phyloP scores from a whole-genome alignment of 805 yeast species.

The Middelhovenomyces tepae region DNA sequence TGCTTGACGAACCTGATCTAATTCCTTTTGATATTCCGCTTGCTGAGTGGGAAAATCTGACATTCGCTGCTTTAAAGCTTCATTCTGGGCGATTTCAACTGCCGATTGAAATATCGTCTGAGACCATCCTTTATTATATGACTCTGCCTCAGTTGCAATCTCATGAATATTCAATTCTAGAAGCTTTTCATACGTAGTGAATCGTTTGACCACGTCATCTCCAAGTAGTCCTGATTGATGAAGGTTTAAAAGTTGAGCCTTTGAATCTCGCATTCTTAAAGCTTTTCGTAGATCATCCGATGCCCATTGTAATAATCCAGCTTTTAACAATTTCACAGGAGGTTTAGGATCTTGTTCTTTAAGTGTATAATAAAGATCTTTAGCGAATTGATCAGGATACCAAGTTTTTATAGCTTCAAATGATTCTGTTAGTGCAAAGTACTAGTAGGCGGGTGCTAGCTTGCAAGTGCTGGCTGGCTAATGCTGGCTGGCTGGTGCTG shows the following conservation, averaged over 20 bases:
- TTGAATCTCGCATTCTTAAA: constrained; percentile 70
- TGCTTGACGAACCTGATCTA: constrained; percentile 10
- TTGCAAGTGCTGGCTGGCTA: constrained; percentile 7
- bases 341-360: constrained; percentile 49
- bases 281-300: constrained; percentile 82
- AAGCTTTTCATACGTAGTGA: constrained; percentile 63
- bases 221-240: constrained; percentile 89
- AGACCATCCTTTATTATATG: constrained; percentile 71
- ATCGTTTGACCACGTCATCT: constrained; percentile 78
- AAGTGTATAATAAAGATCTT: constrained; percentile 54
- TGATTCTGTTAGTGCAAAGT: constrained; percentile 23
- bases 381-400: constrained; percentile 55
- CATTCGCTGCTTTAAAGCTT: constrained; percentile 76
- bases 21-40: constrained; percentile 15
- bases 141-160: constrained; percentile 65
- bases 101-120: constrained; percentile 65
- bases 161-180: constrained; percentile 77
- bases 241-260: constrained; percentile 56
- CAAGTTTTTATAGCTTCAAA: constrained; percentile 59
- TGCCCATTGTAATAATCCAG: constrained; percentile 61
- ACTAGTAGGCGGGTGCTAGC: too few relatives aligned
- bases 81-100: constrained; percentile 86
- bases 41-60: constrained; percentile 20
- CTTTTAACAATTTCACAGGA: constrained; percentile 69
- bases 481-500: constrained; percentile 8